Evolutionary conservation across 2,329 filamentous ascomycete genomes (phyloP), one percentile per base, ranked within the genome.

Genomic region (Fusarium sp.): DNA sequence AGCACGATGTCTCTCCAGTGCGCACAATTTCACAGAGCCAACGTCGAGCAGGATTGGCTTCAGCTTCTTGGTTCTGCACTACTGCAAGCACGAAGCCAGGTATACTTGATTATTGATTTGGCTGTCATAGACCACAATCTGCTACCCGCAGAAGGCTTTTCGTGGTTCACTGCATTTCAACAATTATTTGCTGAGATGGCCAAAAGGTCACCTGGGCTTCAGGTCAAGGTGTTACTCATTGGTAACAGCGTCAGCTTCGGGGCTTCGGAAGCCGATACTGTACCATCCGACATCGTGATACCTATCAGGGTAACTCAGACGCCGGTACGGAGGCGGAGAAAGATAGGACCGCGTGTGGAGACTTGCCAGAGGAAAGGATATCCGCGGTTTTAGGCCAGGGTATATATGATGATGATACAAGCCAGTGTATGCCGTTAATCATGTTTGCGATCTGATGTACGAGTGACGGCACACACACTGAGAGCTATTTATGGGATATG

Each of bases 101-200:
- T 54, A 3, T 54, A 54, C 7, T 20, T 54, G 2, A 30, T 54
- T 11, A 46, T 54, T 7, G 51, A 54, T 1, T 2, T 54, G 4
- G 30, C 40, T 1, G 15, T 34, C 0, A 30, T 54, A 33, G 51
- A 54, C 31, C 38, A 30, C 16, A 54, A 20, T 2, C n/a, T 54
- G 4, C 8, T 28, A 5, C 51, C 51, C 30, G 1, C 38, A 28
- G 31, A 54, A 45, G 51, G 40, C 2, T 37, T 54, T 8, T 54
- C 51, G 16, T 54, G 51, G 51, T 46, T 46, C 23, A 20, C 31
- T 1, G 51, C 51, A 18, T 54, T 54, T n/a, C 51, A 46, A 12
- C 16, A 15, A 4, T 28, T 54, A 2, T 46, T 54, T 2, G 16
- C 15, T 3, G 40, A 46, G 2, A 54, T 54, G 16, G 20, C 7